Percentiles rank a stretch among this genome's conserved stretches.
Evolutionary conservation across 164 flowering plant species (phyloP).

Genomic region (Dillenia suffruticosa): DNA sequence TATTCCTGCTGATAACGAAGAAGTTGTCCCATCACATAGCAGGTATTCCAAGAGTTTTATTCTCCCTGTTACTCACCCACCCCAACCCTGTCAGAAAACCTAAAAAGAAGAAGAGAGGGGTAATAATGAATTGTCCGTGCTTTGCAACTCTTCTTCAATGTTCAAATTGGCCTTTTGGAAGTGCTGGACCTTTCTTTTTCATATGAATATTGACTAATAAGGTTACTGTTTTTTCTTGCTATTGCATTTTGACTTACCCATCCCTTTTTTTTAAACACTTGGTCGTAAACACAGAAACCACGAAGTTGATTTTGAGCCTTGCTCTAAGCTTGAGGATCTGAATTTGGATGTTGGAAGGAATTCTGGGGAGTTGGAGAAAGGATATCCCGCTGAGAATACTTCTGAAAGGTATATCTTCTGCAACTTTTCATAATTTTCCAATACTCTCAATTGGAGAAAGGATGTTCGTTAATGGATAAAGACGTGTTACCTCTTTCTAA

Average conservation of each 20-base stretch:
- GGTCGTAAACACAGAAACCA: slow-evolving; percentile 35
- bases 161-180: not conserved
- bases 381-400: slow-evolving; percentile 24
- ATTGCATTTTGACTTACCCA: not conserved
- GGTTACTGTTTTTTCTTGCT: not conserved
- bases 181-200: not conserved
- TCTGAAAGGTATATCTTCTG: slow-evolving; percentile 38
- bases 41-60: slow-evolving; percentile 33
- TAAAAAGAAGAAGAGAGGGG: too few species aligned
- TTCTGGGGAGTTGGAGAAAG: slow-evolving; percentile 32
- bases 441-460: too few species aligned
- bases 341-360: slow-evolving; percentile 72
- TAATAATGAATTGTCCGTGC: not conserved
- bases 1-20: slow-evolving; percentile 25
- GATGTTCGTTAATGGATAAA: too few species aligned
- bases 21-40: slow-evolving; percentile 20
- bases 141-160: not conserved
- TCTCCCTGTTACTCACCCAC: not conserved
- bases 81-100: too few species aligned
- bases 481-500: too few species aligned
- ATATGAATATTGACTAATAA: not conserved
- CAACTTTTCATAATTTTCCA: not conserved
- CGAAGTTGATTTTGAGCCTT: slow-evolving; percentile 64
- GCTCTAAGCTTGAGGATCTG: slow-evolving; percentile 87
- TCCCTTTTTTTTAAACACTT: slow-evolving; percentile 11